Conservation (phyloP, 495 filamentous ascomycete genomes). For the Trichoderma erinaceum region DNA sequence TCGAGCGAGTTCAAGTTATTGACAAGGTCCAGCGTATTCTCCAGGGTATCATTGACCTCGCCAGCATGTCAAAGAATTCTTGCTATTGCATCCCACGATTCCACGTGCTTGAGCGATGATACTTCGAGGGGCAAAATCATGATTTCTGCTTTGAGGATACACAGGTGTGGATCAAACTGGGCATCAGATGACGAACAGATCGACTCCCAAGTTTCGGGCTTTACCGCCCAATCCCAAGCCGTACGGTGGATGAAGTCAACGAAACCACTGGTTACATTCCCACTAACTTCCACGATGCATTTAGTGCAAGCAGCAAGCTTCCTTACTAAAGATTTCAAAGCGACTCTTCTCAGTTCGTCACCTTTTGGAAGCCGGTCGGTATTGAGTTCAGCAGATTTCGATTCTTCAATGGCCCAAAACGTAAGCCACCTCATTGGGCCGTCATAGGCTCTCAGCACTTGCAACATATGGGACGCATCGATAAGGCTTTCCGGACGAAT, state of each 20-base stretch:
- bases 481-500: constrained; percentile 10
- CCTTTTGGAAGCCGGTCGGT: neutral
- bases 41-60: neutral
- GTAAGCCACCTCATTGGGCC: neutral
- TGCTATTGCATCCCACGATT: neutral
- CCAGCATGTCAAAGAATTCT: neutral
- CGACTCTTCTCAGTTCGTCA: neutral
- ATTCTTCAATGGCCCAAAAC: neutral
- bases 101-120: neutral
- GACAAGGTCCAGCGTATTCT: neutral
- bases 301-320: neutral
- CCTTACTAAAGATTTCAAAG: neutral
- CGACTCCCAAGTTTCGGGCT: neutral
- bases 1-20: neutral
- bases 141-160: neutral
- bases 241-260: constrained; percentile 12
- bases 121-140: neutral
- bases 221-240: neutral
- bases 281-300: neutral
- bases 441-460: neutral
- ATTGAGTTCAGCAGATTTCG: neutral
- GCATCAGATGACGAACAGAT: neutral
- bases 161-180: neutral
- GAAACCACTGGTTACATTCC: neutral
- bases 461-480: neutral